phyloP scores from a whole-genome alignment of 768 basidiomycete species.

The Lactarius psammicola region DNA sequence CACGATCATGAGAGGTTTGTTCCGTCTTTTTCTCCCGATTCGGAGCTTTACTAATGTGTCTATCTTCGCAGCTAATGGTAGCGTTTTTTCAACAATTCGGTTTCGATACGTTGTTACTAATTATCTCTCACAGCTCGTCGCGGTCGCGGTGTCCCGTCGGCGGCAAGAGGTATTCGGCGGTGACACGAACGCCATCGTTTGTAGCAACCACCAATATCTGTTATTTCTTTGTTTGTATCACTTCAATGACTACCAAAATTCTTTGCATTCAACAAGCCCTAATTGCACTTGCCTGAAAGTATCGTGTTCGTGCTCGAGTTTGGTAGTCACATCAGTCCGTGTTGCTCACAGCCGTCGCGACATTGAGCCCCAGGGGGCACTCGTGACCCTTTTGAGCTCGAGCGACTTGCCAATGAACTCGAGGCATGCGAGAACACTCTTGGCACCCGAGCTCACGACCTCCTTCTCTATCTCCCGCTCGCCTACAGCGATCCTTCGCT shows the following conservation, averaged over 20 bases:
- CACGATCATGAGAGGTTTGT: conserved; percentile 94
- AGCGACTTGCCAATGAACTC: conserved; percentile 72
- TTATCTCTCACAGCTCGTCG: conserved; percentile 62
- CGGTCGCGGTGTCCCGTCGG: conserved; percentile 76
- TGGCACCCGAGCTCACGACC: conserved; percentile 32
- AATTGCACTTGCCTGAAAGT: not conserved
- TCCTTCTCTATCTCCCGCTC: conserved; percentile 46
- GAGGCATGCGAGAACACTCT: conserved; percentile 48
- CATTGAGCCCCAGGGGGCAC: conserved; percentile 16
- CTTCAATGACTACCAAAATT: conserved; percentile 9
- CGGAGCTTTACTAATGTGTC: conserved; percentile 25
- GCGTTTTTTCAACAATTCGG: conserved; percentile 4
- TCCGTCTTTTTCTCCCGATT: conserved; percentile 24
- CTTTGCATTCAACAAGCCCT: not conserved
- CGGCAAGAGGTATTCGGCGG: conserved; percentile 77
- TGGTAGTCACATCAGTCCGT: too few species aligned
- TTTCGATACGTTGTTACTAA: conserved; percentile 17
- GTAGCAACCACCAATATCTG: conserved; percentile 23
- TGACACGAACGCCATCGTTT: conserved; percentile 39
- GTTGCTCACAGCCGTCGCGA: not conserved
- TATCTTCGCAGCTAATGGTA: conserved; percentile 67
- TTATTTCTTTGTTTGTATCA: conserved; percentile 24
- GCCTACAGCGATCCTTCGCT: conserved; percentile 74
- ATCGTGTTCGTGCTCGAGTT: too few species aligned
- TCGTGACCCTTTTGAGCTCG: conserved; percentile 63